Evolutionary conservation across 1,139 yeast genomes (phyloP), one percentile per base, ranked within the genome.

Genomic region (Chernovozyma sophiae-reginae): DNA sequence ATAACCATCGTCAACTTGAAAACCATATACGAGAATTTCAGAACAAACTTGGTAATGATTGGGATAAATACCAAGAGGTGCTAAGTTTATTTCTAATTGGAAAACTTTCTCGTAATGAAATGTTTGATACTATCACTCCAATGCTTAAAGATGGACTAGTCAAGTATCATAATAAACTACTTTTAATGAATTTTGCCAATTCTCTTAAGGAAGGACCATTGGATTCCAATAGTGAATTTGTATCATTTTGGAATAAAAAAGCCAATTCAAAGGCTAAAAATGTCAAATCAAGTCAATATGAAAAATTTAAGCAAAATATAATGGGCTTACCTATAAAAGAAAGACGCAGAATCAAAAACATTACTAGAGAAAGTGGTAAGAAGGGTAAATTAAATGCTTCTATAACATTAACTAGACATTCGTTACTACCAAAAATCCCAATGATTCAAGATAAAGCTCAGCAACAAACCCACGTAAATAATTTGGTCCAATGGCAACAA

Each of bases 31-130:
- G 77, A 34, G 90, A 84, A 42, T 77, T 90, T 45, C 92, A 86
- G 45, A 70, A 71, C 38, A 68, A 73, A 41, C 58, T 90, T 40
- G 97, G 97, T 0, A 65, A 68, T 40, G 73, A 77, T 43, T 90
- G 98, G 98, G 92, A 84, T 47, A 75, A 76, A 42, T 90, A 90
- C 58, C 92, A 95, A 45, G 86, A 82, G 43, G 72, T 86, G 6
- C 71, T 90, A 27, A 80, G 94, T 42, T 65, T 77, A 37, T 90
- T 86, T 49, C 68, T 90, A 28, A 74, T 86, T 35, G 96, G 96
- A 4, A 81, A 81, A 53, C 65, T 89, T 17, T 84, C 96, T 4
- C 72, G 96, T 42, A 60, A 62, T 25, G 98, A 92, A 58, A 69
- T 90, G 43, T 77, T 80, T 40, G 63, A 63, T 13, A 76, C 65